These are phyloP conservation scores for Mucor saturninus DNA, from an alignment of 371 early-diverging fungal species.

Conservation along the genomic window DNA sequence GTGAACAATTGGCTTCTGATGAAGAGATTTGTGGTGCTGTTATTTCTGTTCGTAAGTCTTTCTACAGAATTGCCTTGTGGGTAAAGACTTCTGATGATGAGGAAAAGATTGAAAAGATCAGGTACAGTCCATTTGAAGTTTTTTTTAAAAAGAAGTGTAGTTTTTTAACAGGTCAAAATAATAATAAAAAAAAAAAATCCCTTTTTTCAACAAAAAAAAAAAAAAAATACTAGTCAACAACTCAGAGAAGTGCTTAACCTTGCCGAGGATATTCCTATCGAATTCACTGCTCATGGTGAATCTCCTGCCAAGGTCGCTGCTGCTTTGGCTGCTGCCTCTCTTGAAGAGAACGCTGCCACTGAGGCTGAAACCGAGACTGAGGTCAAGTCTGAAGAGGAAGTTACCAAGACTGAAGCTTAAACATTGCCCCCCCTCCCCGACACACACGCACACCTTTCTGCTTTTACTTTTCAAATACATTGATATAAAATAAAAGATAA, in stretches of 20 bases:
- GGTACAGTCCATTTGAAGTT: conserved; percentile 49
- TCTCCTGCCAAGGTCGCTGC: conserved; percentile 39
- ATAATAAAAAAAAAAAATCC: background rate
- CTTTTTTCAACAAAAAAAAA: too few relatives aligned
- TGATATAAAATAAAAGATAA: background rate
- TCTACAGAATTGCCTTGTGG: conserved; percentile 91
- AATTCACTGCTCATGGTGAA: conserved; percentile 55
- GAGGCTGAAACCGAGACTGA: background rate
- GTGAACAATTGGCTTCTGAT: conserved; percentile 81
- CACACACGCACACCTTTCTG: too few relatives aligned
- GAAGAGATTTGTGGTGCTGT: conserved; percentile 93
- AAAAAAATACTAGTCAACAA: conserved; percentile 43
- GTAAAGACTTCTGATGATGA: conserved; percentile 76
- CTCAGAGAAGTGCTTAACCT: conserved; percentile 59
- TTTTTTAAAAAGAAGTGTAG: background rate
- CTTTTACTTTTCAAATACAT: too few relatives aligned
- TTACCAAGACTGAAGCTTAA: conserved; percentile 15
- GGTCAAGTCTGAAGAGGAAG: conserved; percentile 1
- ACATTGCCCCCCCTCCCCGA: background rate
- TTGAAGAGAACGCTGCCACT: conserved; percentile 20
- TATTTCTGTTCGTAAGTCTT: conserved; percentile 79
- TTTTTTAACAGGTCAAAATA: background rate
- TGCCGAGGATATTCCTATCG: conserved; percentile 42
- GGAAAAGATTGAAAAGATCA: conserved; percentile 65
- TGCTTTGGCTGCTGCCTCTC: conserved; percentile 29